Evolutionary conservation across 129 eudicot genomes (phyloP).

Genomic region (Flaveria ramosissima): DNA sequence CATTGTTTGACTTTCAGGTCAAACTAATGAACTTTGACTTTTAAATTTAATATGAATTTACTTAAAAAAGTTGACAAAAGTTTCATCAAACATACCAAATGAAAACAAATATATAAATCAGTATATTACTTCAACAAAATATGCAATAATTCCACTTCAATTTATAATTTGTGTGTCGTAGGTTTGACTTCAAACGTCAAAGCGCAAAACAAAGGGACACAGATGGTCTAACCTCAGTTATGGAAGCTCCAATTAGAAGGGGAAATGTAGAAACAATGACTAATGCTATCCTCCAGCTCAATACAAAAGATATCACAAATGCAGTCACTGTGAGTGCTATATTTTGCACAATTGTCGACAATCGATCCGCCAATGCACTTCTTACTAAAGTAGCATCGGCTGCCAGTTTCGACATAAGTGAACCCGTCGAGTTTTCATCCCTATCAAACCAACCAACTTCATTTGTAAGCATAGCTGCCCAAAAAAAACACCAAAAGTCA

Average conservation of each 20-base stretch:
- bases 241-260: conserved; percentile 64
- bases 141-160: too few species aligned
- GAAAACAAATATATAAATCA: background rate
- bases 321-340: conserved; percentile 63
- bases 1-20: background rate
- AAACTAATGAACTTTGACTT: background rate
- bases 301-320: conserved; percentile 61
- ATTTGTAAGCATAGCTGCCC: conserved; percentile 64
- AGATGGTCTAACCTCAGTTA: conserved; percentile 56
- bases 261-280: conserved; percentile 72
- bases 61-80: background rate
- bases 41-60: background rate
- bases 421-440: conserved; percentile 74
- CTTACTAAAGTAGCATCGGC: conserved; percentile 86
- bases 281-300: conserved; percentile 81
- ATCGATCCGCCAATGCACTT: conserved; percentile 75
- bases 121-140: too few species aligned
- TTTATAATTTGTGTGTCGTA: background rate
- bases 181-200: conserved; percentile 15
- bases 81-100: background rate
- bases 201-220: background rate
- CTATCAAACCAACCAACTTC: conserved; percentile 85
- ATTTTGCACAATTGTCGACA: conserved; percentile 77
- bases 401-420: conserved; percentile 69
- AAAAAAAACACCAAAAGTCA: background rate